Base-by-base conservation (phyloP, 2,329 filamentous ascomycete genomes). In the Neonectria punicea region DNA sequence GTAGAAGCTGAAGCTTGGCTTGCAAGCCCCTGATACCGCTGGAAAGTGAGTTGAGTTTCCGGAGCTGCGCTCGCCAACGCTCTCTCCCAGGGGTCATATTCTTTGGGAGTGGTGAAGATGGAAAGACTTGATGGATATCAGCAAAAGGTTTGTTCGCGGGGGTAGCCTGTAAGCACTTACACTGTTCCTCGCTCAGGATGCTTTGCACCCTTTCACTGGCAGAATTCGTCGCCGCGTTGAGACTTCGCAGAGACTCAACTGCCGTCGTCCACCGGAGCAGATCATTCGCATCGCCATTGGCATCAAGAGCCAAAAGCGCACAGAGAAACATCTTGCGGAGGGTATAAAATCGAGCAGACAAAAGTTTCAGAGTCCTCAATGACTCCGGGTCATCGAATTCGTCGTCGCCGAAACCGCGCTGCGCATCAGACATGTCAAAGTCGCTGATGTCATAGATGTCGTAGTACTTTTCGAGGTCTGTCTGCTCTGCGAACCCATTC, bases 11-110 rank as follows among this genome's bases (percentile, higher is more conserved):
- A 82, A 99, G 89, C 79, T 98, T 99, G 39, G 96, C 96, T 79
- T 98, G 95, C 53, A 99, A 85, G 11, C 93, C 93, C 30, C 94
- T 90, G 66, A 98, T 97, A 16, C 94, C 94, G 60, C 94, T 93
- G 0, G 94, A 97, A 36, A 99, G 85, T 1, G 92, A 92, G 74
- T 93, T 93, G 46, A 99, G 88, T 76, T 97, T 95, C 65, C 93
- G 91, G 63, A 98, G 87, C 77, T 97, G 95, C 59, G 92, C 90
- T 61, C 94, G 91, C 84, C 95, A 90, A 65, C 93, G 89, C 75
- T 98, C 94, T 58, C 91, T 90, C n/a, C 88, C 87, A 2, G 94
- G 92, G 2, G 91, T 91, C 28, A 91, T 87, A 55, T 83, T 74
- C 75, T 87, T 88, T 44, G 91, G 87, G 43, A 88, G 86, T 5